Evolutionary conservation across 306 rosid species (phyloP), one percentile per base, ranked within the genome.

Genomic region (Acacia melanoxylon): DNA sequence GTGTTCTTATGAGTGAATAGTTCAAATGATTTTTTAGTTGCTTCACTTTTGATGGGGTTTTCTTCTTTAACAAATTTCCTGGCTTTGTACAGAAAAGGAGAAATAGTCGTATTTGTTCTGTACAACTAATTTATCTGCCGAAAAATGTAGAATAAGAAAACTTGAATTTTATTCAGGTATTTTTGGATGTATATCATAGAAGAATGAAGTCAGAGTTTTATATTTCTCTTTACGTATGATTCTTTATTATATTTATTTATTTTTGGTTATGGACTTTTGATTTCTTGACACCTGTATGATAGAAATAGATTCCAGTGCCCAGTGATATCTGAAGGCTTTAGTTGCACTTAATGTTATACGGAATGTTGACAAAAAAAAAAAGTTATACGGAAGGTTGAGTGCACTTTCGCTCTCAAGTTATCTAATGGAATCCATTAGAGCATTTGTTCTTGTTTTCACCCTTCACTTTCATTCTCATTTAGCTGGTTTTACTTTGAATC

Each of bases 401-500:
- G 74, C 13, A 46, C 72, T 45, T 22, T 14, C 20, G 29, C 74
- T 41, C 11, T 41, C 9, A 19, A 77, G 75, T 41, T 29, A 73
- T 66, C 70, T 71, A 56, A n/a, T 71, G 59, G 59, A 67, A 35
- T 59, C 16, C 76, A 56, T 54, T 58, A 76, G 16, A 19, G 22
- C 10, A 19, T 52, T 22, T 4, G 31, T 22, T 9, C 8, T 62
- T 62, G 68, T 27, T 7, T 62, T 15, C 27, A 25, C 35, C 3
- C 5, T 54, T 20, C 25, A 54, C 62, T 27, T 29, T 24, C 37
- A 62, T 62, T 24, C 37, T 5, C 37, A 27, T 62, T 24, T 12
- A 62, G 37, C 37, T 27, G 68, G 29, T 25, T 62, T 62, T 59
- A 15, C 16, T 24, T 22, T 1, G 33, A 62, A 12, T 62, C 12